Percentiles rank a stretch among this genome's conserved stretches.
These are phyloP conservation scores for Emergomyces orientalis DNA, from an alignment of 2,329 filamentous ascomycete genomes.

Conservation along the genomic window DNA sequence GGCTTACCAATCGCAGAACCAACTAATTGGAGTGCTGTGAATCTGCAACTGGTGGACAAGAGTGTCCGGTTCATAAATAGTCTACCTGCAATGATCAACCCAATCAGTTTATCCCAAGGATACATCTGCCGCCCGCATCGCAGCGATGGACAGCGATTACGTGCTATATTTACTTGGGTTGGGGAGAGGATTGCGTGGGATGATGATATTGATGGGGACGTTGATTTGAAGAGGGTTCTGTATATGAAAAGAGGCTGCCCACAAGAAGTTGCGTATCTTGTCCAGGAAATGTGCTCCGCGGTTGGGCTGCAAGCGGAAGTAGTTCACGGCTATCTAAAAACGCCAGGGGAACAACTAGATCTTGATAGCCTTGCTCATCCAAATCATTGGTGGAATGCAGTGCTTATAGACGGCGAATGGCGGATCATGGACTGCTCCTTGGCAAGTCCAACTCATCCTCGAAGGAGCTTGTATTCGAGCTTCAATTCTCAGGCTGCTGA, in stretches of 20 bases:
- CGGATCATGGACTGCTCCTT: conserved; percentile 91
- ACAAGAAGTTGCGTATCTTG: conserved; percentile 79
- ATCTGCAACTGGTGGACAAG: conserved; percentile 85
- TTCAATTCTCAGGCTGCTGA: conserved; percentile 63
- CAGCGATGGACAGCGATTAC: conserved; percentile 82
- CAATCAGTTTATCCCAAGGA: conserved; percentile 72
- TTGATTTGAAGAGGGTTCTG: conserved; percentile 76
- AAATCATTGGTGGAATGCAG: conserved; percentile 97
- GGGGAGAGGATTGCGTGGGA: conserved; percentile 94
- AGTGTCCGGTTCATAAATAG: conserved; percentile 83
- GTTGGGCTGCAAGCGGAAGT: conserved; percentile 82
- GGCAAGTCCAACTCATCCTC: conserved; percentile 82
- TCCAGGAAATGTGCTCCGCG: conserved; percentile 86
- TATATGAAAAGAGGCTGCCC: conserved; percentile 75
- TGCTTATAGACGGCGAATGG: conserved; percentile 90
- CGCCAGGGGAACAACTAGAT: conserved; percentile 74
- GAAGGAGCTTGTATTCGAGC: conserved; percentile 66
- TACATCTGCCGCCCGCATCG: conserved; percentile 91
- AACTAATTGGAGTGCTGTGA: conserved; percentile 69
- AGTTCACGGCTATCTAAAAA: conserved; percentile 81
- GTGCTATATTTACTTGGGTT: conserved; percentile 96
- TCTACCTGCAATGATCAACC: conserved; percentile 71
- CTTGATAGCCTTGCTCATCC: conserved; percentile 71
- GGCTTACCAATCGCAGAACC: conserved; percentile 74
- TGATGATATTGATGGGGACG: conserved; percentile 68